A percentile compares a stretch with the other conserved stretches of the same genome.
Evolutionary conservation across 768 basidiomycete genomes (phyloP).

Genomic region (Boletales sp.): DNA sequence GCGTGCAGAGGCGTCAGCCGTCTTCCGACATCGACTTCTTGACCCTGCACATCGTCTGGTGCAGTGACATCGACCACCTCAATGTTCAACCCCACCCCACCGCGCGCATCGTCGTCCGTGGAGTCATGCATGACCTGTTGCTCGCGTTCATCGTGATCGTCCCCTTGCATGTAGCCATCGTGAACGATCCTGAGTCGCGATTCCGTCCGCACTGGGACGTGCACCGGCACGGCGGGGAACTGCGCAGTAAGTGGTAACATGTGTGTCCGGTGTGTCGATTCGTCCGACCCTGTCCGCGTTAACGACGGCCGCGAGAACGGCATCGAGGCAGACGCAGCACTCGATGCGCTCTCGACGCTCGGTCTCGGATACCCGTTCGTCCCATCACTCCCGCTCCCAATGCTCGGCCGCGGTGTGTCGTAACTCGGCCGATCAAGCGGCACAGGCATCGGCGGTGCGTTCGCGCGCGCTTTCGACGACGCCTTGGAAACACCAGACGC

Average conservation of each 20-base stretch:
- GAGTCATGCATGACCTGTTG: slow-evolving; percentile 19
- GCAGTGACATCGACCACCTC: slow-evolving; percentile 11
- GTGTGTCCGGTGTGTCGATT: slow-evolving; percentile 16
- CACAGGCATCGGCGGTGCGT: slow-evolving; percentile 25
- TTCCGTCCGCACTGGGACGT: slow-evolving; percentile 29
- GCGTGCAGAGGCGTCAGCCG: slow-evolving; percentile 1
- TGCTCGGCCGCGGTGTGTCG: slow-evolving; percentile 15
- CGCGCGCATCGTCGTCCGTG: slow-evolving; percentile 1
- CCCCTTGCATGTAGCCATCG: slow-evolving; percentile 20
- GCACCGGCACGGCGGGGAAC: slow-evolving; percentile 30
- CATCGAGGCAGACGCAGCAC: slow-evolving; percentile 12
- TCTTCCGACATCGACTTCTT: slow-evolving; percentile 6
- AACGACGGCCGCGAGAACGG: slow-evolving; percentile 19
- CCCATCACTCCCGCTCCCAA: slow-evolving; percentile 17
- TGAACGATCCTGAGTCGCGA: slow-evolving; percentile 29
- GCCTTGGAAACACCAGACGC: slow-evolving; percentile 23
- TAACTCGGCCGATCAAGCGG: slow-evolving; percentile 21
- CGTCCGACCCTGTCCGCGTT: slow-evolving; percentile 20
- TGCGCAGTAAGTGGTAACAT: slow-evolving; percentile 25
- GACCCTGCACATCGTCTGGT: slow-evolving; percentile 7
- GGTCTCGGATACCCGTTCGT: slow-evolving; percentile 16
- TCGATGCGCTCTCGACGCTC: slow-evolving; percentile 24
- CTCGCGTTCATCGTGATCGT: slow-evolving; percentile 19
- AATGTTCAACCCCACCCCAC: slow-evolving; percentile 6
- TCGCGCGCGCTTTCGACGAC: slow-evolving; percentile 21